A percentile compares a stretch with the other conserved stretches of the same genome.
Conservation (phyloP, 441 rosid genomes). For the Sinapis alba region DNA sequence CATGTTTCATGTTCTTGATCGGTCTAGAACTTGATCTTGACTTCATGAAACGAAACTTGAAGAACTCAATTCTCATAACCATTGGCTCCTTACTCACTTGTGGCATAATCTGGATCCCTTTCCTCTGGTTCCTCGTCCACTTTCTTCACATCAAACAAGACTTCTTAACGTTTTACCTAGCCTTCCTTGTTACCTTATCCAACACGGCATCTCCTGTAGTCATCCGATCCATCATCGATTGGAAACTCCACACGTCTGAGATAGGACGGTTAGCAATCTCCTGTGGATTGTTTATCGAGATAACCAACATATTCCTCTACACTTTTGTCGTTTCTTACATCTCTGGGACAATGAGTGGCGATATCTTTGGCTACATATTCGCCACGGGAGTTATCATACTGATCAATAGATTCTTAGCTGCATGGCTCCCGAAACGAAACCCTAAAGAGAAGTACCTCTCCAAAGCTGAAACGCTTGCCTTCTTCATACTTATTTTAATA, state of each 20-base stretch:
- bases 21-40: conserved; percentile 73
- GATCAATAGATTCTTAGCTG: conserved; percentile 53
- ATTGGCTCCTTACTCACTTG: conserved; percentile 43
- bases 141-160: conserved; percentile 30
- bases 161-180: conserved; percentile 37
- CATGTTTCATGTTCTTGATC: conserved; percentile 76
- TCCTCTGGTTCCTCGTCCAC: conserved; percentile 43
- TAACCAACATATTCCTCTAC: conserved; percentile 48
- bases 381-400: conserved; percentile 43
- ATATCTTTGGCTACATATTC: conserved; percentile 41
- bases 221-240: conserved; percentile 63
- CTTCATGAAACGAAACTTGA: conserved; percentile 56
- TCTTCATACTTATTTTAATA: conserved; percentile 47
- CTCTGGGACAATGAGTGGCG: conserved; percentile 31
- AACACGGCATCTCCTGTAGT: conserved; percentile 80
- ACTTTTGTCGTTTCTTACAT: conserved; percentile 34
- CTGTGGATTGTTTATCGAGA: conserved; percentile 63
- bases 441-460: conserved; percentile 58
- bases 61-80: conserved; percentile 50
- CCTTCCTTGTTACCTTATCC: conserved; percentile 50
- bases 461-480: conserved; percentile 54
- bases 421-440: conserved; percentile 63
- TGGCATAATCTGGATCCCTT: conserved; percentile 44
- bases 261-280: conserved; percentile 68
- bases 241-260: conserved; percentile 68